Evolutionary conservation across 2,329 filamentous ascomycete genomes (phyloP).

Genomic region (Penicillium occitanis): DNA sequence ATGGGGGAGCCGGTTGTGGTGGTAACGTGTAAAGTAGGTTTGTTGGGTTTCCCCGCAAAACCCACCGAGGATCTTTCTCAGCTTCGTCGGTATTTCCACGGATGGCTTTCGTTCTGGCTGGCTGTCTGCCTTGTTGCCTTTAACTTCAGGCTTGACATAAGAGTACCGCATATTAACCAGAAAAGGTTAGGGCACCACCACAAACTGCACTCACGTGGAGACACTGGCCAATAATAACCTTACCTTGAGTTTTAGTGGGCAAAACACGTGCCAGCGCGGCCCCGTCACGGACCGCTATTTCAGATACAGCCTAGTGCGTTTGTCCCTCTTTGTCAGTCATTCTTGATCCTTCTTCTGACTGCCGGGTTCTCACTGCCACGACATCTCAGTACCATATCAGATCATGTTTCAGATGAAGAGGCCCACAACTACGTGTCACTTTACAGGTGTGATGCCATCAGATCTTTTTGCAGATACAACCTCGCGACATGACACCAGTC

Average conservation of each 20-base stretch:
- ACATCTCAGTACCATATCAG: not conserved
- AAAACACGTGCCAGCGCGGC: constrained; percentile 6
- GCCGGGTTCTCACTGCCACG: not conserved
- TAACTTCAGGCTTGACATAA: not conserved
- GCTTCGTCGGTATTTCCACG: constrained; percentile 5
- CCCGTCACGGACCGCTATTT: not conserved
- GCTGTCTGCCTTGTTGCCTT: constrained; percentile 9
- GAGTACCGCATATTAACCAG: not conserved
- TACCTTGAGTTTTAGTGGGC: not conserved
- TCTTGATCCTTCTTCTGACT: not conserved
- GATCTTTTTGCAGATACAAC: not conserved
- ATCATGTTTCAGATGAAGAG: not conserved
- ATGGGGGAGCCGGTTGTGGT: not conserved
- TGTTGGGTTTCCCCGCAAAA: constrained; percentile 9
- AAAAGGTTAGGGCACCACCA: not conserved
- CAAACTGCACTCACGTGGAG: not conserved
- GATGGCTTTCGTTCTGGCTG: not conserved
- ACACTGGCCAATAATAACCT: not conserved
- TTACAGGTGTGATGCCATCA: not conserved
- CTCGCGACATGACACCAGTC: not conserved
- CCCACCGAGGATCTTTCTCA: not conserved
- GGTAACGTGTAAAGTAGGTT: not conserved
- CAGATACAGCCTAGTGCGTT: not conserved
- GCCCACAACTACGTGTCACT: not conserved
- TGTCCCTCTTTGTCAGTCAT: not conserved